Base-by-base conservation (phyloP, 177 flowering plant genomes). In the Telopea speciosissima region DNA sequence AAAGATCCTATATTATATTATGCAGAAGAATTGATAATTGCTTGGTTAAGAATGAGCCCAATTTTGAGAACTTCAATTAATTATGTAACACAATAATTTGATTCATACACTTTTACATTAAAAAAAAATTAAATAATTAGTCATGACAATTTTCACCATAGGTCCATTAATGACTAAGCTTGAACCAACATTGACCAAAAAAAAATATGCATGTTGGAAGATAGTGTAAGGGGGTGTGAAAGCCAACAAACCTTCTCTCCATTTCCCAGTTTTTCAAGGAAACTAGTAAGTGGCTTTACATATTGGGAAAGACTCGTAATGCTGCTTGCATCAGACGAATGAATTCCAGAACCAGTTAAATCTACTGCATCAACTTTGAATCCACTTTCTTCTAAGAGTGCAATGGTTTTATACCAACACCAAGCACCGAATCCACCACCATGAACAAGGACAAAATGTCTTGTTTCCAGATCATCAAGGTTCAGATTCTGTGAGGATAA, bases 381-480 rank as follows among this genome's bases (percentile, higher is more conserved):
- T 77, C 97, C 97, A 67, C 72, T 82, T 75, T 92, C 97, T 80
- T 89, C 90, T n/a, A 94, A 80, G 72, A 89, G 91, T 31, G 98
- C 82, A 61, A 94, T 94, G 44, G 93, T 88, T 83, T 92, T 94
- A 75, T 94, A 94, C 98, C 98, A 94, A 82, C 97, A 94, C 98
- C 98, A 94, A 74, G 98, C 98, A 62, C 98, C 98, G 86, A 89
- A 94, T 24, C 98, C 97, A 78, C 97, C 98, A 70, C 98, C 98
- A 85, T 94, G 98, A 24, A 94, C 91, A 72, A 94, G 97, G 68
- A 94, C 88, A 78, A 92, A 87, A 82, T 88, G 93, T 63, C 74
- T 77, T 66, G 85, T 90, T 80, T 89, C 97, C 52, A 90, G 73
- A 68, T 88, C 90, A 75, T 87, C 91, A 77, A 84, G 78, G 70